Evolutionary conservation across 169 alveolate species (phyloP).

Genomic region (Plasmodium relictum): DNA sequence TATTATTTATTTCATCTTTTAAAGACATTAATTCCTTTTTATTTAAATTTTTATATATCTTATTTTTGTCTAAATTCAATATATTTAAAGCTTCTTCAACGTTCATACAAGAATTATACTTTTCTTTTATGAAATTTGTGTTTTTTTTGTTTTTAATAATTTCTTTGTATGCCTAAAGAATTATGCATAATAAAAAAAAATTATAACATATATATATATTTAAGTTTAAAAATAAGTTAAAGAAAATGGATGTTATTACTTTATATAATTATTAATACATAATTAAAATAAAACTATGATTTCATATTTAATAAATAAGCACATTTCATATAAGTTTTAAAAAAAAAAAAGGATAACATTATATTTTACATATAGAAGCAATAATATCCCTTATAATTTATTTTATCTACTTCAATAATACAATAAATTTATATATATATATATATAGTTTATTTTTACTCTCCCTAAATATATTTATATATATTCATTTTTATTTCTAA

Average conservation of each 20-base stretch:
- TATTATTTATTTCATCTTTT: constrained; percentile 49
- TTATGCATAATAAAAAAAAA: background rate
- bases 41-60: constrained; percentile 40
- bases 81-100: constrained; percentile 70
- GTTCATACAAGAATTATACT: constrained; percentile 58
- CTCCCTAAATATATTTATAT: background rate
- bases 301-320: too few relatives aligned
- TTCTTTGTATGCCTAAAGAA: constrained; percentile 65
- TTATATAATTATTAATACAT: background rate
- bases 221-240: background rate
- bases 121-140: constrained; percentile 59
- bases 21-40: constrained; percentile 51
- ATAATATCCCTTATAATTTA: too few relatives aligned
- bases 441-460: too few relatives aligned
- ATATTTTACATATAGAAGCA: too few relatives aligned
- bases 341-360: too few relatives aligned
- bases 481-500: background rate
- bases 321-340: too few relatives aligned
- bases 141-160: constrained; percentile 50
- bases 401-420: too few relatives aligned
- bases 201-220: background rate
- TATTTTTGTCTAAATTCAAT: constrained; percentile 38
- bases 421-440: background rate
- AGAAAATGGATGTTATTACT: background rate
- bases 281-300: background rate